Evolutionary conservation across 768 basidiomycete species (phyloP).

Genomic region (Calocera viscosa): DNA sequence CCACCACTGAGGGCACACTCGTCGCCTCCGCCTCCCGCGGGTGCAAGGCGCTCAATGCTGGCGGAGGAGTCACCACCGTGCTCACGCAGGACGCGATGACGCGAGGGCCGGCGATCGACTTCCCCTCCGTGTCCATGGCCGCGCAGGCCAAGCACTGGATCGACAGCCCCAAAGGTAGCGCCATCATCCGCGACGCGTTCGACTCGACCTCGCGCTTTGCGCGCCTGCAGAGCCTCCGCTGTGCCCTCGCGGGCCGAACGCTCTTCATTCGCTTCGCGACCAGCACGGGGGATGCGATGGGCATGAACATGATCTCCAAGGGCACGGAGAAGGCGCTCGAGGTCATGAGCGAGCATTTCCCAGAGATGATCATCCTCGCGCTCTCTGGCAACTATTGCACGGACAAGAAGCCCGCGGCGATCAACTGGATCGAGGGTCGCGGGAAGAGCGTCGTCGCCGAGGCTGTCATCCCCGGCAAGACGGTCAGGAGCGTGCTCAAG

Average conservation of each 20-base stretch:
- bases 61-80: constrained; percentile 90
- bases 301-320: constrained; percentile 99
- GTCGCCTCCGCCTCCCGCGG: constrained; percentile 96
- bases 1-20: constrained; percentile 97
- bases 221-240: constrained; percentile 70
- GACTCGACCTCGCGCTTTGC: constrained; percentile 93
- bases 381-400: constrained; percentile 98
- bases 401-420: constrained; percentile 98
- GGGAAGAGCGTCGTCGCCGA: constrained; percentile 98
- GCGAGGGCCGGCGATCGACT: constrained; percentile 95
- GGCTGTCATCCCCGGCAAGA: constrained; percentile 76
- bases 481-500: constrained; percentile 86
- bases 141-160: constrained; percentile 83
- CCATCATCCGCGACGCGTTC: constrained; percentile 67
- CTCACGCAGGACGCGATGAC: constrained; percentile 92
- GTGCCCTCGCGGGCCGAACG: constrained; percentile 83
- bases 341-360: constrained; percentile 62
- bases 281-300: constrained; percentile 96
- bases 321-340: constrained; percentile 92
- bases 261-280: constrained; percentile 89
- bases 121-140: constrained; percentile 66
- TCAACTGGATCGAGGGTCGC: constrained; percentile 99
- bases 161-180: constrained; percentile 66
- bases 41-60: constrained; percentile 93
- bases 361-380: constrained; percentile 80